Conservation (phyloP, 805 yeast genomes). For the Wickerhamiella siamensis region DNA sequence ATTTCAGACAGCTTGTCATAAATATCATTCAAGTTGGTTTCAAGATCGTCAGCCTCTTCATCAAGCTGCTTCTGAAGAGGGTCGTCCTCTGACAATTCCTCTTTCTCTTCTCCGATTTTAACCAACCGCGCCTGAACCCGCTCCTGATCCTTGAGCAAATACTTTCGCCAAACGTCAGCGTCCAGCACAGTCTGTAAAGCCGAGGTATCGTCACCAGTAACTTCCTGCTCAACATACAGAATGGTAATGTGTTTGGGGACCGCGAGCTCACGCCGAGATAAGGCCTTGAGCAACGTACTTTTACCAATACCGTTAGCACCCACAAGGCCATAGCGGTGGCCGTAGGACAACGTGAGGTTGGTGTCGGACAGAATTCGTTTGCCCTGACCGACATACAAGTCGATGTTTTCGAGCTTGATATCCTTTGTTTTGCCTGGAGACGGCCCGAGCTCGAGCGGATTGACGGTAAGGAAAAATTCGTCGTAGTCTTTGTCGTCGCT, state of each 20-base stretch:
- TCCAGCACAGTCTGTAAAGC: conserved; percentile 94
- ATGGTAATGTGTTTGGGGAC: conserved; percentile 93
- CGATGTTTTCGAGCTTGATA: conserved; percentile 83
- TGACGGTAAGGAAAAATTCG: conserved; percentile 85
- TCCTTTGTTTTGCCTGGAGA: conserved; percentile 81
- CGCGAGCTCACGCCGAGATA: conserved; percentile 83
- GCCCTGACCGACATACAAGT: conserved; percentile 90
- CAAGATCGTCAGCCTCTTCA: conserved; percentile 79
- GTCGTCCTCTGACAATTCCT: conserved; percentile 35
- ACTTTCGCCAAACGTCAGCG: conserved; percentile 99
- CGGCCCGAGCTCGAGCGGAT: conserved; percentile 73
- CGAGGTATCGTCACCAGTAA: conserved; percentile 78
- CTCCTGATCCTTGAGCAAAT: conserved; percentile 59
- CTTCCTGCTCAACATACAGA: conserved; percentile 94
- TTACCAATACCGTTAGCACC: conserved; percentile 99
- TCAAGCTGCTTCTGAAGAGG: conserved; percentile 62
- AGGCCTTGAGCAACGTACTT: conserved; percentile 79
- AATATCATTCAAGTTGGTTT: conserved; percentile 60
- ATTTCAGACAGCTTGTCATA: conserved; percentile 74
- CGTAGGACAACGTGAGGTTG: conserved; percentile 71
- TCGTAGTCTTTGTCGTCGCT: conserved; percentile 65
- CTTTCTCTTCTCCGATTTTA: conserved; percentile 57
- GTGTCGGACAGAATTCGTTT: conserved; percentile 84
- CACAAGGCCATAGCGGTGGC: conserved; percentile 91
- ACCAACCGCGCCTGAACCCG: conserved; percentile 46